These are phyloP conservation scores for Lumnitzera littorea DNA, from an alignment of 345 rosid species.

Conservation along the genomic window DNA sequence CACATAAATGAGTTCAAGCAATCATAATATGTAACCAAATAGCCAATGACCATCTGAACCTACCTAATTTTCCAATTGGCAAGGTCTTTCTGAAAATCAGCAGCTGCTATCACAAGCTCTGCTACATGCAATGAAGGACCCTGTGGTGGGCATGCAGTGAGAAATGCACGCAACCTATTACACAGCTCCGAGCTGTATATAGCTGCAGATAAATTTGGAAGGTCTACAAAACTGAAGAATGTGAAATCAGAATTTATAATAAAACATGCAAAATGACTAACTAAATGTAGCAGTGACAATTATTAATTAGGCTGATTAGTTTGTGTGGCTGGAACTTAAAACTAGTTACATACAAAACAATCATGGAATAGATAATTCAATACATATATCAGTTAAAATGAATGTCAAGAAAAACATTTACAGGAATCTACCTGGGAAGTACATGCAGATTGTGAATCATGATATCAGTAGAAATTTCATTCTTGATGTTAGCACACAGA, in stretches of 20 bases:
- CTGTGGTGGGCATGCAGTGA: slow-evolving; percentile 90
- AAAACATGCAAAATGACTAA: slow-evolving; percentile 1
- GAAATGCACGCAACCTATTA: slow-evolving; percentile 77
- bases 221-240: slow-evolving; percentile 73
- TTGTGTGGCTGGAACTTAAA: too few relatives aligned
- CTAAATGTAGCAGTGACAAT: background rate
- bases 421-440: slow-evolving; percentile 67
- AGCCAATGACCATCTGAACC: background rate
- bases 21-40: slow-evolving; percentile 3
- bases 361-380: too few relatives aligned
- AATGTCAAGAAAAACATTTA: too few relatives aligned
- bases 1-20: background rate
- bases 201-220: slow-evolving; percentile 79
- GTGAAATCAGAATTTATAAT: slow-evolving; percentile 9
- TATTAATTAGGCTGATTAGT: background rate
- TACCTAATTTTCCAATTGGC: slow-evolving; percentile 78
- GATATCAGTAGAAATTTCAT: slow-evolving; percentile 79
- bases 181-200: slow-evolving; percentile 92
- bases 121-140: slow-evolving; percentile 87
- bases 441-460: slow-evolving; percentile 84
- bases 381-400: too few relatives aligned
- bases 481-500: slow-evolving; percentile 68
- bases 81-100: slow-evolving; percentile 94
- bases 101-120: slow-evolving; percentile 87
- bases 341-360: too few relatives aligned